Evolutionary conservation across 192 early-diverging fungal species (phyloP).

Genomic region (Mortierella hygrophila): DNA sequence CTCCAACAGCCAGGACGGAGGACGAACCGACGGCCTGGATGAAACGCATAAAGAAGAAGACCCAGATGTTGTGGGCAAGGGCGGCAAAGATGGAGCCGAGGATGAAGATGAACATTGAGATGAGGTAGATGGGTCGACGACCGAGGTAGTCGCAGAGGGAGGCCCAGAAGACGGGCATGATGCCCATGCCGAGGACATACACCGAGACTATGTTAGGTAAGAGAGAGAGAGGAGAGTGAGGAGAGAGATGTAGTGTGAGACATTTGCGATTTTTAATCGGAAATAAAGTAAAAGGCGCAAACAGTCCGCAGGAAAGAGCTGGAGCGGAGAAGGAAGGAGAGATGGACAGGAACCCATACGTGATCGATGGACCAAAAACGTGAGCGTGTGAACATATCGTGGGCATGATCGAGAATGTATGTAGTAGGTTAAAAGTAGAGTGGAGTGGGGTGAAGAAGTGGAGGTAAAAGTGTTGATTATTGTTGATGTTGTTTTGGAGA

Average conservation of each 20-base stretch:
- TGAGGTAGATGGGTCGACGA: slow-evolving; percentile 55
- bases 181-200: slow-evolving; percentile 29
- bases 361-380: not conserved
- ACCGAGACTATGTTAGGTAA: slow-evolving; percentile 29
- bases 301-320: not conserved
- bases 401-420: not conserved
- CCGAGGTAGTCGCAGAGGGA: slow-evolving; percentile 50
- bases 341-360: not conserved
- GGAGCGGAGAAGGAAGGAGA: not conserved
- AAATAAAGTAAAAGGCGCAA: not conserved
- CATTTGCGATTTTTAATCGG: not conserved
- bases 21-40: slow-evolving; percentile 56
- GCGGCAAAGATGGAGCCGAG: slow-evolving; percentile 47
- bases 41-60: slow-evolving; percentile 56
- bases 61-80: slow-evolving; percentile 45
- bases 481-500: not conserved
- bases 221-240: not conserved
- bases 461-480: not conserved
- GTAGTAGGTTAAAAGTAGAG: not conserved
- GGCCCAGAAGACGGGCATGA: slow-evolving; percentile 56
- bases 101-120: slow-evolving; percentile 52
- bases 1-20: slow-evolving; percentile 48
- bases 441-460: too few species aligned
- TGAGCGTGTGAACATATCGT: not conserved
- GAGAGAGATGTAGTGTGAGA: not conserved